Evolutionary conservation across 305 asterid species (phyloP), one percentile per base, ranked within the genome.

Genomic region (Andrographis paniculata): DNA sequence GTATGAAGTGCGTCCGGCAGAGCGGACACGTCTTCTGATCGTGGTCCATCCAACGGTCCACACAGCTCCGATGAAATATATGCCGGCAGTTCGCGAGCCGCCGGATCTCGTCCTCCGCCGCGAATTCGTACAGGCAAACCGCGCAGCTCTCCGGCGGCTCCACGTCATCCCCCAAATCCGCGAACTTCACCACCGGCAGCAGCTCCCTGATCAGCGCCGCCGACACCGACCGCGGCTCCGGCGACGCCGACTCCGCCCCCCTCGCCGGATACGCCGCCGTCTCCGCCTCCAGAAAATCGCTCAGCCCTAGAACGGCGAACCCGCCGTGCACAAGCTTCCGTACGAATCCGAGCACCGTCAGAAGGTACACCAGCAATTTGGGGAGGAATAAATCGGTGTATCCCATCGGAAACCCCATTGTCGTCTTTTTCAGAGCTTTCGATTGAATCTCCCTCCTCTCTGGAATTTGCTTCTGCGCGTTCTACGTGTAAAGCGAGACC

Each of bases 11-110:
- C 51, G 76, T 73, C 43, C 94, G 70, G 67, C 95, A 87, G 7
- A n/a, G n/a, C n/a, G n/a, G n/a, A n/a, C n/a, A n/a, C n/a, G n/a
- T n/a, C 48, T 74, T 71, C 78, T 65, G 84, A 57, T 79, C 88
- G 63, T 84, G 91, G 65, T 87, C 97, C 86, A 87, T 84, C 97
- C 97, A 87, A 48, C 94, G 83, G 84, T 87, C 95, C 50, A 87
- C 59, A 56, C 97, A 87, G 57, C 79, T 66, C 75, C 84, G 60
- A 54, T 87, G 97, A 47, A 87, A 87, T 28, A 87, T 61, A 62
- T 87, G 95, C 20, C 73, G 54, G 63, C 97, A 87, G 58, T 80
- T 87, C 31, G 61, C 31, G 67, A 87, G 68, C 77, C 80, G 68
- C 41, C 95, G 82, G 80, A 84, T 81, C 68, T 84, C 95, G 24